Evolutionary conservation across 345 rosid genomes (phyloP), one percentile per base, ranked within the genome.

Genomic region (Bretschneidera sinensis): DNA sequence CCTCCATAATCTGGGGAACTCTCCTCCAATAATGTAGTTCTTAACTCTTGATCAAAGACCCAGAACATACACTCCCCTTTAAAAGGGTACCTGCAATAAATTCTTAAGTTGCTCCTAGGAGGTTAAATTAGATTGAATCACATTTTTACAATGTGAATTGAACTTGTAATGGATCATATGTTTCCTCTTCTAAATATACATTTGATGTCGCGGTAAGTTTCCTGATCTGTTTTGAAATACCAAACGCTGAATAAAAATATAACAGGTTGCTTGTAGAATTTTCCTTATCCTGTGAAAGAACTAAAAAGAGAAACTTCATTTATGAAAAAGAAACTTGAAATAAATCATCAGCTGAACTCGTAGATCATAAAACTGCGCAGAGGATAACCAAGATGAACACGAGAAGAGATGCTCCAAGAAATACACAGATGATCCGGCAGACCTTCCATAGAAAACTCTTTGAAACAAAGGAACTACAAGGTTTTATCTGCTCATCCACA

Each of bases 381-480:
- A 83, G 22, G 51, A 83, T 25, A 43, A 74, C 17, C 74, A 83
- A 60, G 66, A 71, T 8, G 24, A 78, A 56, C 2, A 78, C 59
- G 65, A 80, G 51, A 3, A 53, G 60, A 50, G 60, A 63, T 28
- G 65, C 79, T 62, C 74, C 81, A 16, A 80, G 63, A 61, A 70
- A 25, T 22, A 62, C 8, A 55, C 70, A 55, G 49, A 71, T 11
- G 21, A 52, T 48, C 76, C 75, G 47, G 48, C 71, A 62, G 23
- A 60, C 54, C 60, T 33, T 71, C 55, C 19, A 20, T 14, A 78
- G 61, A 43, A 70, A 63, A 25, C 54, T 69, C 62, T 5, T 51
- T n/a, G 17, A 52, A 23, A 48, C 6, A n/a, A 11, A 23, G 33
- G 58, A 51, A 31, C 33, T 54, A 19, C 19, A 25, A 18, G 9